Evolutionary conservation across 2,329 filamentous ascomycete genomes (phyloP).

Genomic region (Huntiella savannae): DNA sequence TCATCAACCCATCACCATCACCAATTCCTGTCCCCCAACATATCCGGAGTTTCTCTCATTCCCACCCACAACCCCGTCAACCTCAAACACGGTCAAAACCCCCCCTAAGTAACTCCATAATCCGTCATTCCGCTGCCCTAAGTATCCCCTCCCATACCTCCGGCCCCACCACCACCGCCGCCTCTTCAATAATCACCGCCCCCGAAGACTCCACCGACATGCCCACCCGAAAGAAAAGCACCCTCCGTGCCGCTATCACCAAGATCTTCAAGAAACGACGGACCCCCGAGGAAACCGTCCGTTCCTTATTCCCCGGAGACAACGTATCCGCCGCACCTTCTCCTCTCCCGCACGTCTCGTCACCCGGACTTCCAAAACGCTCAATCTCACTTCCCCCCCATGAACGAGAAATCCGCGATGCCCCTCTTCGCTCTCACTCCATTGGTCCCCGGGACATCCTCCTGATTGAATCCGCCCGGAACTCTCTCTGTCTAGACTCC

Average conservation of each 20-base stretch:
- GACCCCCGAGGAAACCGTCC: constrained; percentile 3
- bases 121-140: constrained; percentile 7
- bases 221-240: constrained; percentile 38
- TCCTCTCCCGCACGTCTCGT: not conserved
- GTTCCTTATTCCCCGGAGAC: no score
- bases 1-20: constrained; percentile 1
- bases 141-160: not conserved
- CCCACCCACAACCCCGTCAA: not conserved
- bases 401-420: constrained; percentile 40
- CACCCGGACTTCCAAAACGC: constrained; percentile 24
- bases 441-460: constrained; percentile 35
- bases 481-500: constrained; percentile 29
- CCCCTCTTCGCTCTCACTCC: constrained; percentile 42
- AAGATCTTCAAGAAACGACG: constrained; percentile 41
- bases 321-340: not conserved
- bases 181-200: constrained; percentile 12
- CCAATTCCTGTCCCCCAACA: constrained; percentile 1
- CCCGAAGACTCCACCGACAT: constrained; percentile 15
- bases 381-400: constrained; percentile 40
- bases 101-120: constrained; percentile 5
- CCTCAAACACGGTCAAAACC: not conserved
- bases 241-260: constrained; percentile 34
- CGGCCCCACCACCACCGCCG: not conserved
- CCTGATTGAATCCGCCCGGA: constrained; percentile 33
- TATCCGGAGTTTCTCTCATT: constrained; percentile 7